phyloP scores from a whole-genome alignment of 1,139 yeast genomes.

The Arxiozyma bovina region DNA sequence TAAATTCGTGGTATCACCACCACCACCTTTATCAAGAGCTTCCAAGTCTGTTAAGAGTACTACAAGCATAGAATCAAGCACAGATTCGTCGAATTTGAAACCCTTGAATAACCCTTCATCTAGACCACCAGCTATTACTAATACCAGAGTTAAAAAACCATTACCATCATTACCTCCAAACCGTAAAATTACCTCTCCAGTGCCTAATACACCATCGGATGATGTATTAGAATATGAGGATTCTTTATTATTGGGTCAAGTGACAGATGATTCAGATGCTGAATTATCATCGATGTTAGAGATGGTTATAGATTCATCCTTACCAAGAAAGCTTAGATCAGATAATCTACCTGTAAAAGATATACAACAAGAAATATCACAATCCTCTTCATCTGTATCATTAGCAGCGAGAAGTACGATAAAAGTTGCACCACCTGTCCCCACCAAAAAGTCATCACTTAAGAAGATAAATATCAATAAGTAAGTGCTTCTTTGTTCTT shows the following conservation, averaged over 20 bases:
- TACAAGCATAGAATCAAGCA: background rate
- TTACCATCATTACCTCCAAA: constrained; percentile 1
- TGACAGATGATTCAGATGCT: background rate
- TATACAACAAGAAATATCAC: background rate
- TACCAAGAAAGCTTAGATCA: background rate
- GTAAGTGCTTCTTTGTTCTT: background rate
- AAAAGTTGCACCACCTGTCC: constrained; percentile 7
- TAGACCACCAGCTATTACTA: background rate
- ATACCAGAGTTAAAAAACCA: background rate
- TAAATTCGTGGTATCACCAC: background rate
- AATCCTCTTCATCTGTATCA: background rate
- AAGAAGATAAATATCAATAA: background rate
- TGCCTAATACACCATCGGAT: background rate
- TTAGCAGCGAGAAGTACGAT: background rate
- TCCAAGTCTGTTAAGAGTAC: background rate
- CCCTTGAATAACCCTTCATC: background rate
- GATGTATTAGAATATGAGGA: background rate
- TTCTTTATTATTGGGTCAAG: background rate
- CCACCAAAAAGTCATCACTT: constrained; percentile 1
- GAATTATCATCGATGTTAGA: constrained; percentile 4
- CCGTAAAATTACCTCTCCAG: background rate
- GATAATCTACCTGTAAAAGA: background rate
- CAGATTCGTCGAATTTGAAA: background rate
- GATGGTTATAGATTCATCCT: constrained; percentile 5
- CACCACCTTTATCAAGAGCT: constrained; percentile 5